Base-by-base conservation (phyloP, 305 asterid genomes). In the Fraxinus velutina region DNA sequence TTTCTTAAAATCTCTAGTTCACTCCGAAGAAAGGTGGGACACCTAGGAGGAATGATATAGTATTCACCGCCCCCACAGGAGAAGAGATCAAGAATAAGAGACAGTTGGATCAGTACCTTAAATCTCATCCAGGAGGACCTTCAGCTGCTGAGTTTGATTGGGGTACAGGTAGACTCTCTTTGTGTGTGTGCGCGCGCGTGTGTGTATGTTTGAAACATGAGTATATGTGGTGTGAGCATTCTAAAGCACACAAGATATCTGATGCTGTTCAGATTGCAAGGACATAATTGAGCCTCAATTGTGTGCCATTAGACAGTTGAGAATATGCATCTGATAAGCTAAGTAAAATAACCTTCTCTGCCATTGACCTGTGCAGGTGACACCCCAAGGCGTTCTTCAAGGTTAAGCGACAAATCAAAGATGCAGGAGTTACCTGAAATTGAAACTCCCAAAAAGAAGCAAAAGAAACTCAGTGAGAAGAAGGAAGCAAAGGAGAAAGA, bases 71-170 rank as follows among this genome's bases (percentile, higher is more conserved):
- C 44, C 96, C 93, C 0, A 84, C 85, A 2, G 91, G 94, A 6
- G 92, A 93, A 37, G 92, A 93, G 88, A 89, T 91, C 78, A 91
- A 83, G 89, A 90, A 34, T 77, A 90, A 86, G 89, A 91, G 78
- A 52, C 93, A 93, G 84, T 64, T 91, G 82, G 90, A 88, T 57
- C 89, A 83, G 81, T 90, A 93, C 90, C 91, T 93, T 80, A 93
- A 89, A 83, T 84, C 94, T 79, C 92, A 93, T 75, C 88, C 93
- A 30, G 94, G 89, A 57, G 94, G 88, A 29, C 94, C 91, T 75
- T 82, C 90, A 22, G 30, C 80, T 73, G 85, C 88, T 0, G 97
- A 88, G 64, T 93, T 91, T 86, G 88, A 90, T 70, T 91, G 97
- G 94, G 72, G 90, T 29, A 82, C 88, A 84, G 96, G 96, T 88